phyloP scores from a whole-genome alignment of 2,329 filamentous ascomycete genomes.

The Talaromyces amestolkiae region DNA sequence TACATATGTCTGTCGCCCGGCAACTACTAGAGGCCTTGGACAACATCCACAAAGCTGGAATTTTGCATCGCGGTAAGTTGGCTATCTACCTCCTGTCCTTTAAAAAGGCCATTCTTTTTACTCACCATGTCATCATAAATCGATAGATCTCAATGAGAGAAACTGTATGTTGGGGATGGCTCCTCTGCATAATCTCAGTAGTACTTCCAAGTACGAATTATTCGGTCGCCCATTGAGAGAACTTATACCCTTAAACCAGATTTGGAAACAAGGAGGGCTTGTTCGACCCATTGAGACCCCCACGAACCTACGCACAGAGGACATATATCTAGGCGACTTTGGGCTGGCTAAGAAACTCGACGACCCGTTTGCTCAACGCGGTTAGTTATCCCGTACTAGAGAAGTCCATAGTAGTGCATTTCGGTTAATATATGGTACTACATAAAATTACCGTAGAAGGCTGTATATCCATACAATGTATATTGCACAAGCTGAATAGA shows the following conservation, averaged over 20 bases:
- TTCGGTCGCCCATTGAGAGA: not conserved
- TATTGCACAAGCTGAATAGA: too few relatives aligned
- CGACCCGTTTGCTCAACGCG: not conserved
- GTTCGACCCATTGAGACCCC: not conserved
- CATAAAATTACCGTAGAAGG: too few relatives aligned
- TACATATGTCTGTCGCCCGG: not conserved
- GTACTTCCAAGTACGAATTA: not conserved
- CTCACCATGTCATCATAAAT: too few relatives aligned
- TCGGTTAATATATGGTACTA: too few relatives aligned
- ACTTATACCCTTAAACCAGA: not conserved
- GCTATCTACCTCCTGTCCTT: too few relatives aligned
- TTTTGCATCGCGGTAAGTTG: not conserved
- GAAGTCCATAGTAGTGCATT: too few relatives aligned
- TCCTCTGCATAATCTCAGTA: not conserved
- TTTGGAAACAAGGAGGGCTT: not conserved
- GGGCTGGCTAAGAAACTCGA: not conserved
- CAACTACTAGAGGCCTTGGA: not conserved
- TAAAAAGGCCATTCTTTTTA: too few relatives aligned
- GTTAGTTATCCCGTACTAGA: not conserved
- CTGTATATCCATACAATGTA: too few relatives aligned
- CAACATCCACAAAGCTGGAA: not conserved
- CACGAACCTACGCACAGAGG: not conserved
- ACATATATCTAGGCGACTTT: not conserved
- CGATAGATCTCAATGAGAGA: not conserved
- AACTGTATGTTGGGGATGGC: not conserved